These are phyloP conservation scores for Magnusiomyces suaveolens DNA, from an alignment of 1,139 yeast species.

Conservation along the genomic window DNA sequence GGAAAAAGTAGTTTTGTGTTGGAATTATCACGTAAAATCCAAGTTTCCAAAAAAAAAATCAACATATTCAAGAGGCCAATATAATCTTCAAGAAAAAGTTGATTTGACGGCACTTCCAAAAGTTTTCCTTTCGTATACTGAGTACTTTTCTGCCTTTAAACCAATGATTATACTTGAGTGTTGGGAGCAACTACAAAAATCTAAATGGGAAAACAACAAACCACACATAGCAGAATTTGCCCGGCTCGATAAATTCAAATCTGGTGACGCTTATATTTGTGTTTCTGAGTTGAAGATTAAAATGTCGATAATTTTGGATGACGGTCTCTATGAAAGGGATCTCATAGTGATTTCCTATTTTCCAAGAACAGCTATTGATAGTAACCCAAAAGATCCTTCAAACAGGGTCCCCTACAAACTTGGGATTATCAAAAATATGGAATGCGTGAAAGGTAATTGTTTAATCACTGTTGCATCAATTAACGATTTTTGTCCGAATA, in stretches of 20 bases:
- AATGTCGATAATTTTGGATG: constrained; percentile 54
- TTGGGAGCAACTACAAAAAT: constrained; percentile 81
- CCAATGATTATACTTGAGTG: constrained; percentile 82
- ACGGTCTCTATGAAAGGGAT: too few relatives aligned
- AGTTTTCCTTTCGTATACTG: too few relatives aligned
- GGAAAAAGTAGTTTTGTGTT: constrained; percentile 56
- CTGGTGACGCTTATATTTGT: constrained; percentile 76
- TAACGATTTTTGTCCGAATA: constrained; percentile 30
- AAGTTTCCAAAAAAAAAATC: constrained; percentile 48
- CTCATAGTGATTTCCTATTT: constrained; percentile 54
- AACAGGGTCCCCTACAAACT: constrained; percentile 42
- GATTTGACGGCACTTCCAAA: constrained; percentile 41
- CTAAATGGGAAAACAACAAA: constrained; percentile 51
- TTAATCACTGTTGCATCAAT: constrained; percentile 71
- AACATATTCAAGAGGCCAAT: constrained; percentile 39
- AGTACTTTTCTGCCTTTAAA: constrained; percentile 58
- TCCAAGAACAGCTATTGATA: constrained; percentile 31
- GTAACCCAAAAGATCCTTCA: constrained; percentile 16
- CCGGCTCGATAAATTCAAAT: constrained; percentile 10
- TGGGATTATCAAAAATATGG: constrained; percentile 69
- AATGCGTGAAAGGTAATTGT: constrained; percentile 45
- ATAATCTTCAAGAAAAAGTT: constrained; percentile 26
- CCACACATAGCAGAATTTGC: constrained; percentile 48
- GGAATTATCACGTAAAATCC: constrained; percentile 58
- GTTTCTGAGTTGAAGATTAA: constrained; percentile 44